Base-by-base conservation (phyloP, 192 early-diverging fungal genomes). In the Podila minutissima region DNA sequence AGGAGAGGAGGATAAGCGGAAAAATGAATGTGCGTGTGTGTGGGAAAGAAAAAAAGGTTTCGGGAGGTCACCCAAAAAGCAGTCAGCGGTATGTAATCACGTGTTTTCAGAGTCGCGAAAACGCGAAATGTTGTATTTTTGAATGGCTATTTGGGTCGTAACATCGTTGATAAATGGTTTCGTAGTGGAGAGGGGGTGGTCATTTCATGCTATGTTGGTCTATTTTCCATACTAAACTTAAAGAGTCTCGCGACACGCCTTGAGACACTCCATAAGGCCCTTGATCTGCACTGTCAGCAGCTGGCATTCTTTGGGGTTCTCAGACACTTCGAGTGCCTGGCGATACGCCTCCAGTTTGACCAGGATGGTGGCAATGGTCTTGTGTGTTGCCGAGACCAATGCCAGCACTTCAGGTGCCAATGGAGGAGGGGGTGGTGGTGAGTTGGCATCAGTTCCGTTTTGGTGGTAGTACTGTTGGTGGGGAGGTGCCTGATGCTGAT, bases 241-340 rank as follows among this genome's bases (percentile, higher is more conserved):
- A 11, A 81, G 77, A 5, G 71, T 66, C 32, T 72, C 77, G 20
- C 77, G 71, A 26, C 77, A 81, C 1, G 77, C 77, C n/a, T 72
- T 81, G 28, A 81, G 37, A 28, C 77, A 81, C 67, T 81, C 77
- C 77, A 81, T 81, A 2, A 81, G 71, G 1, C 77, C 77, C 31
- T 69, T 81, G 62, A 81, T 81, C 48, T 81, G 77, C 22, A 10
- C 32, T 6, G 77, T 73, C 22, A 81, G 24, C 8, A 65, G 41
- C 46, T 81, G 77, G 26, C 71, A 81, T 46, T 81, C 77, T 48
- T 81, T 81, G 10, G 77, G 71, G 24, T 64, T 81, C 38, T 81
- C 77, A 17, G 77, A 32, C 1, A 73, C 41, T 62, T 81, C 77
- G 59, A 81, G 57, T 13, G 77, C 77, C 4, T 59, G 67, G 12